phyloP scores from a whole-genome alignment of 2,329 filamentous ascomycete genomes.

The Aspergillus glaucus region DNA sequence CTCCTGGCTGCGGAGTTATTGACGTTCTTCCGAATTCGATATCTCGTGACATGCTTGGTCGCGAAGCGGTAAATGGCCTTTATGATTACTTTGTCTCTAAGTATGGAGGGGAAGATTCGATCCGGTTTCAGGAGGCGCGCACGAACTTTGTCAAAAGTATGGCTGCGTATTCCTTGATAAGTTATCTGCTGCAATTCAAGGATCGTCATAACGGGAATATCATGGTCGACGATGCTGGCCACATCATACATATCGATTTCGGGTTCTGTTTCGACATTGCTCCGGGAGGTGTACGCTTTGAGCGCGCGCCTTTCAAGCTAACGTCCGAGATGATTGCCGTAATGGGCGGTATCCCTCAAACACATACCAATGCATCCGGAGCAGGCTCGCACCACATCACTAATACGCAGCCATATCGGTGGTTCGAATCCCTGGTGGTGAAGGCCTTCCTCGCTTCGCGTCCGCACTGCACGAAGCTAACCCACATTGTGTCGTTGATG shows the following conservation, averaged over 20 bases:
- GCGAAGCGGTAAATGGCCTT: slow-evolving; percentile 93
- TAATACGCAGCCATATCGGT: slow-evolving; percentile 80
- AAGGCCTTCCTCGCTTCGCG: slow-evolving; percentile 89
- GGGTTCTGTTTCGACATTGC: slow-evolving; percentile 99
- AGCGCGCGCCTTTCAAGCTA: slow-evolving; percentile 96
- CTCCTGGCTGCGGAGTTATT: slow-evolving; percentile 94
- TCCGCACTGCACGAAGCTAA: slow-evolving; percentile 80
- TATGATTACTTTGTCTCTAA: slow-evolving; percentile 98
- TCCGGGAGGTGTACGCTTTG: slow-evolving; percentile 92
- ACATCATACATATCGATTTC: slow-evolving; percentile 98
- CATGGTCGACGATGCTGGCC: slow-evolving; percentile 96
- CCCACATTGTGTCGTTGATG: slow-evolving; percentile 89
- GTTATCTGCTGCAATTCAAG: slow-evolving; percentile 96
- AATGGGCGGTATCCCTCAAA: slow-evolving; percentile 66
- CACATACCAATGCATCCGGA: slow-evolving; percentile 17
- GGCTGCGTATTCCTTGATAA: slow-evolving; percentile 97
- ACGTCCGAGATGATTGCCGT: slow-evolving; percentile 98
- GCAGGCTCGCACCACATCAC: slow-evolving; percentile 42
- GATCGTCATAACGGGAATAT: slow-evolving; percentile 99
- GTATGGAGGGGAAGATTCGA: slow-evolving; percentile 92
- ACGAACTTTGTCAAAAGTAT: slow-evolving; percentile 99
- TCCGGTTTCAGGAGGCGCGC: slow-evolving; percentile 88
- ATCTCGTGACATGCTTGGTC: slow-evolving; percentile 95
- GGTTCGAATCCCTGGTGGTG: slow-evolving; percentile 93
- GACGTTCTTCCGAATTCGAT: slow-evolving; percentile 97